Base-by-base conservation (phyloP, 225 moss, liverwort and hornwort genomes). In the Polytrichum formosum region DNA sequence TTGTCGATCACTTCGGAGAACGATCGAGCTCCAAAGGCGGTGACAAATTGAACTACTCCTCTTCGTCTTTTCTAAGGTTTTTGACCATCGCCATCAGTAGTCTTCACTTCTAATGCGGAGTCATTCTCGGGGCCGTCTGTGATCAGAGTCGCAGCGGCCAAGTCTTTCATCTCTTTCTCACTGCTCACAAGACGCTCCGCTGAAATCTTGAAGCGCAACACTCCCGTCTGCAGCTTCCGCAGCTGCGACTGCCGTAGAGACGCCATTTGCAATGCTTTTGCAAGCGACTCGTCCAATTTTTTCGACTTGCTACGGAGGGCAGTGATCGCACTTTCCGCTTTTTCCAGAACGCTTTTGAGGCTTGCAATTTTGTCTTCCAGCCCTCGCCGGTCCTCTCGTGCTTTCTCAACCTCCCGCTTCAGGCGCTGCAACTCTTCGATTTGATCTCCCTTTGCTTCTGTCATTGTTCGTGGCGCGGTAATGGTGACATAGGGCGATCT, bases 121-220 rank as follows among this genome's bases (percentile, higher is more conserved):
- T 77, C 79, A 54, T 84, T 81, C 30, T 84, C 84, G 18, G 69
- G 75, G 60, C 81, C 83, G 21, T 81, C 66, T 18, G 79, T 76
- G 7, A 81, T 69, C 61, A 81, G 55, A 56, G 84, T 72, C 0
- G 79, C 84, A 56, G 87, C 74, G 0, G 77, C 84, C 53, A 87
- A 67, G 9, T 84, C 23, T 27, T 87, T 84, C 81, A 87, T 87
- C 29, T 87, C 87, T 60, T 79, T 81, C 77, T 87, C 81, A 70
- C 84, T 84, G 61, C 56, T 87, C 46, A 81, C 61, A 6, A 87
- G 84, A 20, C 81, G 74, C 73, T 87, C 87, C 13, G 76, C 70
- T 62, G 79, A 84, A 9, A 81, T 59, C 82, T 84, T 87, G 70
- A 73, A 87, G 64, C 84, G 87, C 72, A 79, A 79, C 28, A 84